Evolutionary conservation across 805 yeast species (phyloP), one percentile per base, ranked within the genome.

Genomic region (Kregervanrija delftensis): DNA sequence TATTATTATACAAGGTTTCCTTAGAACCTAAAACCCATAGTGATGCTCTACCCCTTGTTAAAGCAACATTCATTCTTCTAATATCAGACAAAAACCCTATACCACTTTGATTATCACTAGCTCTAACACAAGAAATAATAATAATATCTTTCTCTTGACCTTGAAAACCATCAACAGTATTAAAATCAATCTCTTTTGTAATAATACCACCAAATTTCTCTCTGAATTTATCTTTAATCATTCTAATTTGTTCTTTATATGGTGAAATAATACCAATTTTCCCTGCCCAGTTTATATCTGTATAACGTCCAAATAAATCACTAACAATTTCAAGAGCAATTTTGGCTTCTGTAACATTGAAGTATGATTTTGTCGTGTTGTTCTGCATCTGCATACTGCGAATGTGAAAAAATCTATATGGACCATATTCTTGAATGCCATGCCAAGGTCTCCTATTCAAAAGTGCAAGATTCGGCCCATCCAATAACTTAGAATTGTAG

Each of bases 111-210:
- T 75, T 69, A 40, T 80, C 83, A 22, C 8, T 22, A 0, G 98
- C 96, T 56, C 99, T 77, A 4, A 93, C 99, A 77, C 98, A 91
- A 0, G 98, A 89, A 72, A 93, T 83, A 40, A 93, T 77, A 49
- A 93, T 87, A 39, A 93, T 79, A 50, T 91, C 97, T 63, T 91
- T 93, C 60, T 93, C 99, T 64, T 93, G 98, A 51, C 96, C 97
- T 68, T 89, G 99, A 61, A 90, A 93, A 1, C 98, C 99, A 72
- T 93, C 99, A 48, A 93, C 89, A 0, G 99, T 88, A 58, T 90
- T 89, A 66, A 93, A 89, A 58, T 86, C 95, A 40, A 95, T 79
- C 43, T 77, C 81, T 30, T 76, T 72, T 14, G 74, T 61, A 32
- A 91, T 83, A 3, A 67, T 57, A 2, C 67, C 67, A 10, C 98